Conservation (phyloP, 768 basidiomycete species). For the Boletus sp. region DNA sequence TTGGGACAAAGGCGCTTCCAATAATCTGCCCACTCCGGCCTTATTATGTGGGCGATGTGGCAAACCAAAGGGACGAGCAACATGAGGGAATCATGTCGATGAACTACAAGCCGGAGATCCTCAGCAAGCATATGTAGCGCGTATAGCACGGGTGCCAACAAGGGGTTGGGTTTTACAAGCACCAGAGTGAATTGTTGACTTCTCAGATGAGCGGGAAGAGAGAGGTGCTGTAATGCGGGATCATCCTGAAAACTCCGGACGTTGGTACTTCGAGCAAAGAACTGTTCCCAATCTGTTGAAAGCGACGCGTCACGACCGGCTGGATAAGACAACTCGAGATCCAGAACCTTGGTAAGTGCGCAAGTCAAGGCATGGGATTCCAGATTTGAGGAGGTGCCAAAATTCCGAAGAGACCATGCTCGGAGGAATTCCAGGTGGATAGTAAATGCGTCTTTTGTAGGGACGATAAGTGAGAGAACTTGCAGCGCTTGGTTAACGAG, state of each 20-base stretch:
- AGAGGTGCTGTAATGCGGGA: constrained; percentile 47
- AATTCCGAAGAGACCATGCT: constrained; percentile 49
- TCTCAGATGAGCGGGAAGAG: constrained; percentile 32
- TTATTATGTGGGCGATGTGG: constrained; percentile 55
- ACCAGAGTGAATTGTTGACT: constrained; percentile 23
- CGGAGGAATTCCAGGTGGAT: constrained; percentile 56
- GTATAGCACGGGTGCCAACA: constrained; percentile 59
- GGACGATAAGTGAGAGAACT: constrained; percentile 59
- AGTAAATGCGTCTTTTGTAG: constrained; percentile 50
- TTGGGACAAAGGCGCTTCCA: constrained; percentile 82
- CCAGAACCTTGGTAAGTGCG: constrained; percentile 50
- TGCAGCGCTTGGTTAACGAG: constrained; percentile 60
- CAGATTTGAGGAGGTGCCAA: constrained; percentile 41
- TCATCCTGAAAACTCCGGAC: constrained; percentile 56
- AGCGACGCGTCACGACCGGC: constrained; percentile 10
- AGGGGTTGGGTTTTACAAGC: constrained; percentile 37
- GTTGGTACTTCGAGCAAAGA: constrained; percentile 41
- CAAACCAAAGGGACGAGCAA: constrained; percentile 62
- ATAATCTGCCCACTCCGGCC: constrained; percentile 89
- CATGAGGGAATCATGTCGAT: constrained; percentile 53
- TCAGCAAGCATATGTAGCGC: constrained; percentile 80
- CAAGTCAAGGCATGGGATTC: constrained; percentile 57
- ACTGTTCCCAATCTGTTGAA: constrained; percentile 45
- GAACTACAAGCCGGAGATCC: constrained; percentile 56
- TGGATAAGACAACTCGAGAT: constrained; percentile 31